Evolutionary conservation across 192 early-diverging fungal genomes (phyloP).

Genomic region (Blastocladiella britannica): DNA sequence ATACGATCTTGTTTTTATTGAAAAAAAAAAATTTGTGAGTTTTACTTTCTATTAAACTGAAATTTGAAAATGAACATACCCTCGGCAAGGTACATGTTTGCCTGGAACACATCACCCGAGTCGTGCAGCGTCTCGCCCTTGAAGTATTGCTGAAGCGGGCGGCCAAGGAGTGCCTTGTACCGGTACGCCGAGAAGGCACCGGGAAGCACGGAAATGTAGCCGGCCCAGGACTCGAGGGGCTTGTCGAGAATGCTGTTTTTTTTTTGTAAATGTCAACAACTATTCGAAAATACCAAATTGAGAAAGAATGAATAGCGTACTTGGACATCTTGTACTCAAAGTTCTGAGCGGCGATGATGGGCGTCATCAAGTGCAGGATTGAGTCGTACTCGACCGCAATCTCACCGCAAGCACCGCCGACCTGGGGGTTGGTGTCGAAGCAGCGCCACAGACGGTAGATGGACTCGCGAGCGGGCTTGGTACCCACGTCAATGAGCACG

Average conservation of each 20-base stretch:
- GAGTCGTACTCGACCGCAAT: slow-evolving; percentile 45
- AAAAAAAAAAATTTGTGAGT: background rate
- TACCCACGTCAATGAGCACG: slow-evolving; percentile 57
- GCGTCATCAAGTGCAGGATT: slow-evolving; percentile 37
- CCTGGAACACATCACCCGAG: slow-evolving; percentile 31
- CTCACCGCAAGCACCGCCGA: slow-evolving; percentile 69
- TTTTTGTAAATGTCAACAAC: slow-evolving; percentile 5
- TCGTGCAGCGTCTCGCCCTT: slow-evolving; percentile 45
- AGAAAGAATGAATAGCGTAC: background rate
- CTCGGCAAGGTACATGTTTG: slow-evolving; percentile 44
- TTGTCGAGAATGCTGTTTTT: slow-evolving; percentile 58
- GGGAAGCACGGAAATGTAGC: slow-evolving; percentile 85
- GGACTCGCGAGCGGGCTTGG: slow-evolving; percentile 41
- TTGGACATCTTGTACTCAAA: slow-evolving; percentile 60
- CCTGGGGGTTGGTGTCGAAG: slow-evolving; percentile 46
- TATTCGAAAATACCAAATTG: background rate
- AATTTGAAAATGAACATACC: slow-evolving; percentile 9
- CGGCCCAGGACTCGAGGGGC: slow-evolving; percentile 70
- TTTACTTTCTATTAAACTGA: background rate
- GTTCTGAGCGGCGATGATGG: slow-evolving; percentile 56
- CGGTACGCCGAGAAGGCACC: slow-evolving; percentile 69
- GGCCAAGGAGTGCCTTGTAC: slow-evolving; percentile 44
- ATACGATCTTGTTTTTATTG: slow-evolving; percentile 37
- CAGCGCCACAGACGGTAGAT: slow-evolving; percentile 61
- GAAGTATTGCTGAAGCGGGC: slow-evolving; percentile 52